Conservation (phyloP, 306 rosid species). For the Echinosophora koreensis region DNA sequence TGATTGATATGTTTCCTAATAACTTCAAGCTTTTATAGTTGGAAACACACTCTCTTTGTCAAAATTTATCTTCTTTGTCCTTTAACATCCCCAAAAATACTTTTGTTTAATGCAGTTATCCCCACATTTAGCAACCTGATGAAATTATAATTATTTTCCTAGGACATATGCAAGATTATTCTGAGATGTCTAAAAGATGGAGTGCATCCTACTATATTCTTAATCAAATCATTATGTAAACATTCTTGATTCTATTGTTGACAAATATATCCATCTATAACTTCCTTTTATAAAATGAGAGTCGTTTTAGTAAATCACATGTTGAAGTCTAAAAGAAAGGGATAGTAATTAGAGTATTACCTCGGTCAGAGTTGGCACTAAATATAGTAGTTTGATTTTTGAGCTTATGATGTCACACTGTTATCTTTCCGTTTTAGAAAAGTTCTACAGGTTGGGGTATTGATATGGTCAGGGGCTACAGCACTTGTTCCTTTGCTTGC, state of each 20-base stretch:
- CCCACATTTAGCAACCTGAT: constrained; percentile 20
- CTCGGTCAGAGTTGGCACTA: constrained; percentile 31
- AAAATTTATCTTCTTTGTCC: constrained; percentile 19
- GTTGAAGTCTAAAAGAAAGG: constrained; percentile 27
- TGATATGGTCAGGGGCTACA: constrained; percentile 90
- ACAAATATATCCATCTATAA: constrained; percentile 24
- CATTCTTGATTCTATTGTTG: constrained; percentile 25
- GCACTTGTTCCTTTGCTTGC: constrained; percentile 85
- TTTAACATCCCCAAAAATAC: neutral
- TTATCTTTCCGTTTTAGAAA: constrained; percentile 63
- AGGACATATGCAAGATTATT: constrained; percentile 28
- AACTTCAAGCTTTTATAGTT: constrained; percentile 8
- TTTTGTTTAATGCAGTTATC: neutral
- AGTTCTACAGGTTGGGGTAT: constrained; percentile 86
- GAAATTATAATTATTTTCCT: constrained; percentile 27
- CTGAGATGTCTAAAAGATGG: constrained; percentile 17
- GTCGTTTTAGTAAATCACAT: constrained; percentile 8
- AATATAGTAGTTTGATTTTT: constrained; percentile 4
- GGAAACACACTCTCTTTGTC: neutral
- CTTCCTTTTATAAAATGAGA: constrained; percentile 31
- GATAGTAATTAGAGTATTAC: constrained; percentile 9
- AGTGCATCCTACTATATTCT: constrained; percentile 10
- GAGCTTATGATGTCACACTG: constrained; percentile 33
- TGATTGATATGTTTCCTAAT: constrained; percentile 10
- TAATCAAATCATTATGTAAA: constrained; percentile 7